Evolutionary conservation across 1,284 basidiomycete species (phyloP).

Genomic region (Anthracocystis walkeri): DNA sequence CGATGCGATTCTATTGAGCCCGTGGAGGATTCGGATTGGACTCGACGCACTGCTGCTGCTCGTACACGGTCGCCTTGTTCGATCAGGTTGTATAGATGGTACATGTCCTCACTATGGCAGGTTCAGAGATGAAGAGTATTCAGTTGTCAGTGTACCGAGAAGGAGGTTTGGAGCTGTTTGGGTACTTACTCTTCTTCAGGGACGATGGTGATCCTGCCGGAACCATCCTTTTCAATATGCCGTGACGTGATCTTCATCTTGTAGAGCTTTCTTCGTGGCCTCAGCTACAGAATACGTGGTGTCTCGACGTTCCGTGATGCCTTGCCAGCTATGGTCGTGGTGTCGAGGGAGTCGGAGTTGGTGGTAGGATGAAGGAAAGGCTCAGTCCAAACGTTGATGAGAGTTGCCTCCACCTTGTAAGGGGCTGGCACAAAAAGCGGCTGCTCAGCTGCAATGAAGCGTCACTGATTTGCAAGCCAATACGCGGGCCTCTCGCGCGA

Average conservation of each 20-base stretch:
- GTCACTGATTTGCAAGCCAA: slow-evolving; percentile 24
- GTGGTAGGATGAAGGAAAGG: slow-evolving; percentile 7
- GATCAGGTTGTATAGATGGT: slow-evolving; percentile 99
- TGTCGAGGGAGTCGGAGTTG: background rate
- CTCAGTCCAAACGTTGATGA: slow-evolving; percentile 7
- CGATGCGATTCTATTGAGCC: slow-evolving; percentile 93
- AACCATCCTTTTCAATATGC: slow-evolving; percentile 67
- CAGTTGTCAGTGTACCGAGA: too few relatives aligned
- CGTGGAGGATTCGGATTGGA: slow-evolving; percentile 82
- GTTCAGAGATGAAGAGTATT: too few relatives aligned
- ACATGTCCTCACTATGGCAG: slow-evolving; percentile 86
- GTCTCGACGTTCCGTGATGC: background rate
- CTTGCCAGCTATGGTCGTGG: background rate
- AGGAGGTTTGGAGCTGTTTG: background rate
- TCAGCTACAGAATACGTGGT: background rate
- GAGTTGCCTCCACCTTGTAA: slow-evolving; percentile 18
- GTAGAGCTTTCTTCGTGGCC: background rate
- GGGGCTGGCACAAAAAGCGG: background rate
- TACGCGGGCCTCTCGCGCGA: slow-evolving; percentile 11
- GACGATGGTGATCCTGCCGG: slow-evolving; percentile 61
- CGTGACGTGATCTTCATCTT: slow-evolving; percentile 66
- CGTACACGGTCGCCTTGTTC: slow-evolving; percentile 82
- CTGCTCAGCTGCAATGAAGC: slow-evolving; percentile 18
- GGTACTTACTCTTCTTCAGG: slow-evolving; percentile 66
- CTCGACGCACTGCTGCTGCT: slow-evolving; percentile 85